phyloP scores from a whole-genome alignment of 768 basidiomycete genomes.

The Paxillus rubicundulus region DNA sequence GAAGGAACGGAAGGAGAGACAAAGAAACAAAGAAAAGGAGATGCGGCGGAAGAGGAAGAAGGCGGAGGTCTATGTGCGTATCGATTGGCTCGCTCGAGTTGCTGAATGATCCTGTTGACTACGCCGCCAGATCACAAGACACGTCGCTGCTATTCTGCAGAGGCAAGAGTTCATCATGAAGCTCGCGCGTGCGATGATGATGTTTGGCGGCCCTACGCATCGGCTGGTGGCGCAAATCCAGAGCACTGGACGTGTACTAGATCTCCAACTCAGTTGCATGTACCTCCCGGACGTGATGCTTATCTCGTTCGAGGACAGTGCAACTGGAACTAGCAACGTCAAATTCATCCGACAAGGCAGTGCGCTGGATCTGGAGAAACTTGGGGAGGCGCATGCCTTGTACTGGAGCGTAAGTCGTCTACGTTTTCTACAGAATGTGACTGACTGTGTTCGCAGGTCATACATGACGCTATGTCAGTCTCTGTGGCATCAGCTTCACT shows the following conservation, averaged over 20 bases:
- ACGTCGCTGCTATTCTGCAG: slow-evolving; percentile 77
- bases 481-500: slow-evolving; percentile 67
- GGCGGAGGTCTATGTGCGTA: slow-evolving; percentile 71
- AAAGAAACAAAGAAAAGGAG: slow-evolving; percentile 31
- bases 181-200: slow-evolving; percentile 84
- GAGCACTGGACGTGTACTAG: slow-evolving; percentile 75
- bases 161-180: slow-evolving; percentile 85
- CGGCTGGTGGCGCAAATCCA: slow-evolving; percentile 80
- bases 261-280: slow-evolving; percentile 69
- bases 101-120: background rate
- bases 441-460: slow-evolving; percentile 48
- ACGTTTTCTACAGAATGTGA: background rate
- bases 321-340: slow-evolving; percentile 78
- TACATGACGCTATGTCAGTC: slow-evolving; percentile 78
- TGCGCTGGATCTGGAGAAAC: slow-evolving; percentile 73
- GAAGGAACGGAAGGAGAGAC: slow-evolving; percentile 39
- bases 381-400: slow-evolving; percentile 63
- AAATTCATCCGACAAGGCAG: slow-evolving; percentile 75
- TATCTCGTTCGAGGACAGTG: slow-evolving; percentile 76
- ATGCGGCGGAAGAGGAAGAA: slow-evolving; percentile 59
- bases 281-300: slow-evolving; percentile 76
- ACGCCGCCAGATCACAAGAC: slow-evolving; percentile 63
- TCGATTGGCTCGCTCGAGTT: background rate
- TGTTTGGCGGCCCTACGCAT: slow-evolving; percentile 83
- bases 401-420: slow-evolving; percentile 63